These are phyloP conservation scores for Diplodia seriata DNA, from an alignment of 2,329 filamentous ascomycete species.

Conservation along the genomic window DNA sequence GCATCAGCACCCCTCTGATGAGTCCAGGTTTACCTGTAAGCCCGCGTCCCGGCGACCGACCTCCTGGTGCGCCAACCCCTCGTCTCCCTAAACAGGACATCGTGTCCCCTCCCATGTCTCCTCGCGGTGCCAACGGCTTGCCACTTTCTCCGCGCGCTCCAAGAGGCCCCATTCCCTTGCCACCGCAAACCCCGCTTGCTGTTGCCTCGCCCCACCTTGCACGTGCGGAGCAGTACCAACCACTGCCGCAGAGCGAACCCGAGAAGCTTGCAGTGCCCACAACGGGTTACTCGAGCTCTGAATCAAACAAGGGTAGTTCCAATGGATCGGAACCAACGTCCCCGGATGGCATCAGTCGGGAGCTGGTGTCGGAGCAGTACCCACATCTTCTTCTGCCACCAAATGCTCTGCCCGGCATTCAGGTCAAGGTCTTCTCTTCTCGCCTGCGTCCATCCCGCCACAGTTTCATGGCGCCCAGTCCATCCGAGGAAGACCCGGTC, in stretches of 20 bases:
- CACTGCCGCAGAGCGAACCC: constrained; percentile 33
- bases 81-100: constrained; percentile 63
- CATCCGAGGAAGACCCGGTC: constrained; percentile 88
- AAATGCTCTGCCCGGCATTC: constrained; percentile 84
- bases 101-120: constrained; percentile 73
- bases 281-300: constrained; percentile 41
- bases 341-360: constrained; percentile 54
- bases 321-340: constrained; percentile 54
- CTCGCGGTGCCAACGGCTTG: constrained; percentile 55
- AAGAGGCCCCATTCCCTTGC: constrained; percentile 74
- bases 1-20: constrained; percentile 57
- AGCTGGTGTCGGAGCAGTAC: constrained; percentile 83
- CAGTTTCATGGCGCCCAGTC: constrained; percentile 80
- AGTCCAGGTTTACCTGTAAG: constrained; percentile 70
- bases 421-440: constrained; percentile 88
- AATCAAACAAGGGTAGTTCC: constrained; percentile 39
- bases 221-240: constrained; percentile 46
- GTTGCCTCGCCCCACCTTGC: constrained; percentile 61
- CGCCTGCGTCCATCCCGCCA: constrained; percentile 91
- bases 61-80: constrained; percentile 65
- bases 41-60: constrained; percentile 66
- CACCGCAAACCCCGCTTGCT: constrained; percentile 71
- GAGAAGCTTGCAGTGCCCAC: constrained; percentile 7
- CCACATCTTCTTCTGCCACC: constrained; percentile 85
- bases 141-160: constrained; percentile 76